A percentile compares a stretch with the other conserved stretches of the same genome.
phyloP scores from a whole-genome alignment of 345 rosid species.

The Melaleuca alternifolia region DNA sequence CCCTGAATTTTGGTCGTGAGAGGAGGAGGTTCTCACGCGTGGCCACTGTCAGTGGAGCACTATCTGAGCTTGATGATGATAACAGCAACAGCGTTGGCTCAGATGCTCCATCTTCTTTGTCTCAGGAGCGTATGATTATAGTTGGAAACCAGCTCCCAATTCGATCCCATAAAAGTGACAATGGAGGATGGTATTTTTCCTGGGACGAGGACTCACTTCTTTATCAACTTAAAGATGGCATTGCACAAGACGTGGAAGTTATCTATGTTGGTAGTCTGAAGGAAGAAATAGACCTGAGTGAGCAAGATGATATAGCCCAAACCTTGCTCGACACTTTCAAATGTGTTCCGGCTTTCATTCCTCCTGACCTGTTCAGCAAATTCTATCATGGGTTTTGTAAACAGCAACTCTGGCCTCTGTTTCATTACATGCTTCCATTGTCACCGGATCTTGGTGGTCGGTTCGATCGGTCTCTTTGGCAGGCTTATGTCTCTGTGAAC shows the following conservation, averaged over 20 bases:
- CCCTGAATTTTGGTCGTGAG: conserved; percentile 45
- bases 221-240: conserved; percentile 85
- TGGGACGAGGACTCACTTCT: conserved; percentile 98
- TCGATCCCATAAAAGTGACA: conserved; percentile 40
- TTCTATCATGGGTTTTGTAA: conserved; percentile 96
- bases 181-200: conserved; percentile 46
- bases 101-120: conserved; percentile 73
- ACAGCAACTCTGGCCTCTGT: conserved; percentile 88
- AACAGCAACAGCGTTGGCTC: conserved; percentile 61
- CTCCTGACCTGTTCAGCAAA: conserved; percentile 60
- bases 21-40: conserved; percentile 79
- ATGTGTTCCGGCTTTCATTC: conserved; percentile 89
- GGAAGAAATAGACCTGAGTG: conserved; percentile 44
- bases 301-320: conserved; percentile 86
- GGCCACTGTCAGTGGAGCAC: conserved; percentile 79
- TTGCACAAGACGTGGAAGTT: conserved; percentile 81
- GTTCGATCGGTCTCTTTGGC: conserved; percentile 87
- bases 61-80: conserved; percentile 79
- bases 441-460: conserved; percentile 87
- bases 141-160: conserved; percentile 96
- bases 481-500: conserved; percentile 84
- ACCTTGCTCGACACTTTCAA: conserved; percentile 75
- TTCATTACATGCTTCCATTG: conserved; percentile 93
- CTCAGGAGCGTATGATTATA: conserved; percentile 74
- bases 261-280: conserved; percentile 83